These are phyloP conservation scores for Nicotiana sylvestris DNA, from an alignment of 257 asterid species.

Conservation along the genomic window DNA sequence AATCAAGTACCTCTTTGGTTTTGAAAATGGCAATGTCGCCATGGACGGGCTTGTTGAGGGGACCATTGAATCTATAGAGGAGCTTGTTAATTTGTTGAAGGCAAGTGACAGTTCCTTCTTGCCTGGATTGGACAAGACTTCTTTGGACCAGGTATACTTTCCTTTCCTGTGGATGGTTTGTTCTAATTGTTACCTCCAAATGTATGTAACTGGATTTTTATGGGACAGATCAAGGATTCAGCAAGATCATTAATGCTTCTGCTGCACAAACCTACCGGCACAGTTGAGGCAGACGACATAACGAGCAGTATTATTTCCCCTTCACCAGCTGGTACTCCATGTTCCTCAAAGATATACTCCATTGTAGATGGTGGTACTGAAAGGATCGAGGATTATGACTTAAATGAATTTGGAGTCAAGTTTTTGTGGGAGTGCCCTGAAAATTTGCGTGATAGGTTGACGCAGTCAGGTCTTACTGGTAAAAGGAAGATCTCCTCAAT, in stretches of 20 bases:
- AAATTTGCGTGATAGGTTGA: constrained; percentile 72
- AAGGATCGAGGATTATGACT: constrained; percentile 44
- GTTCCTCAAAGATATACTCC: constrained; percentile 49
- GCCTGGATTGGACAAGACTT: constrained; percentile 17
- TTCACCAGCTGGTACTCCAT: constrained; percentile 31
- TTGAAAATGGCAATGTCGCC: constrained; percentile 27
- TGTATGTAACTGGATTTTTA: constrained; percentile 5
- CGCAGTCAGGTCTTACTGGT: constrained; percentile 50
- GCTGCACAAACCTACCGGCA: constrained; percentile 47
- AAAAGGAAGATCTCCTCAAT: constrained; percentile 66
- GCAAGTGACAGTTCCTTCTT: constrained; percentile 25
- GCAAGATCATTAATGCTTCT: constrained; percentile 44
- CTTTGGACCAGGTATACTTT: constrained; percentile 34
- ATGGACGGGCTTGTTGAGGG: constrained; percentile 41
- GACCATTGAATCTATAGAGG: constrained; percentile 56
- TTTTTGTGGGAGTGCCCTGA: constrained; percentile 95
- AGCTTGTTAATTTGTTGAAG: constrained; percentile 41
- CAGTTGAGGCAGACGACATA: constrained; percentile 43
- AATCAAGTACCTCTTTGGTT: constrained; percentile 62
- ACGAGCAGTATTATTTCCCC: constrained; percentile 26
- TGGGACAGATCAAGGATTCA: constrained; percentile 58
- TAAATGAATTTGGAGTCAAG: constrained; percentile 53
- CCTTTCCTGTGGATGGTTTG: neutral
- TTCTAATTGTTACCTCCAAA: neutral
- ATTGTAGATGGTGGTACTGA: constrained; percentile 44